A percentile compares a stretch with the other conserved stretches of the same genome.
These are phyloP conservation scores for Alternaria gansuensis DNA, from an alignment of 2,329 filamentous ascomycete genomes.

Conservation along the genomic window DNA sequence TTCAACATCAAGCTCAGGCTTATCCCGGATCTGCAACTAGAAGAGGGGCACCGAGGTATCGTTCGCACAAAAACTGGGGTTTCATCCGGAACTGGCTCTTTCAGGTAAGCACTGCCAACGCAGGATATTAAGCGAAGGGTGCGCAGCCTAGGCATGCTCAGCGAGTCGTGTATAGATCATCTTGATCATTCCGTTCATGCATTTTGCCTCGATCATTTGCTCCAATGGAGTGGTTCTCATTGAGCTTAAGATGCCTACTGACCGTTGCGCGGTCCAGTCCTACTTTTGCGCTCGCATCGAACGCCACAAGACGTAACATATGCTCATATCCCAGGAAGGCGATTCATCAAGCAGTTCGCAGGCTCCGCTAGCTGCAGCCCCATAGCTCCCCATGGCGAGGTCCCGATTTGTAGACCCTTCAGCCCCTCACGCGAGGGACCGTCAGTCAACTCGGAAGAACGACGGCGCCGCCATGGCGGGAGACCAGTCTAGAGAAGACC, in stretches of 20 bases:
- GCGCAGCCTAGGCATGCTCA: conserved; percentile 10
- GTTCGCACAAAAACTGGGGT: conserved; percentile 5
- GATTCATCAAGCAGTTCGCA: neutral
- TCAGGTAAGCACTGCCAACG: conserved; percentile 31
- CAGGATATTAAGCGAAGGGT: conserved; percentile 26
- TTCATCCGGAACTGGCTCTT: conserved; percentile 15
- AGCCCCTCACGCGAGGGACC: neutral
- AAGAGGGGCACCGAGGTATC: conserved; percentile 3
- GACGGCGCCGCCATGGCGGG: conserved; percentile 2
- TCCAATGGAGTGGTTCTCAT: neutral
- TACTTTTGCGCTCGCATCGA: neutral
- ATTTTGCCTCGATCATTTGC: neutral
- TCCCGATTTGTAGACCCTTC: conserved; percentile 8
- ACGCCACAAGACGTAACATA: neutral
- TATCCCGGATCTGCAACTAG: neutral
- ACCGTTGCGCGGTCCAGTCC: neutral
- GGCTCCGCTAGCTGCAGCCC: conserved; percentile 16
- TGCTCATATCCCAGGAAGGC: neutral
- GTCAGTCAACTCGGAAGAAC: conserved; percentile 1
- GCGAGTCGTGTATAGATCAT: conserved; percentile 1
- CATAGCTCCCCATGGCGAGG: conserved; percentile 19
- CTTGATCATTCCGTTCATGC: neutral
- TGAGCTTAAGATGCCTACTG: neutral
- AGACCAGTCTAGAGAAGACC: conserved; percentile 11
- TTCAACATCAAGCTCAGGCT: neutral